Evolutionary conservation across 2,329 filamentous ascomycete genomes (phyloP).

Genomic region (Colletotrichum echinochloae): DNA sequence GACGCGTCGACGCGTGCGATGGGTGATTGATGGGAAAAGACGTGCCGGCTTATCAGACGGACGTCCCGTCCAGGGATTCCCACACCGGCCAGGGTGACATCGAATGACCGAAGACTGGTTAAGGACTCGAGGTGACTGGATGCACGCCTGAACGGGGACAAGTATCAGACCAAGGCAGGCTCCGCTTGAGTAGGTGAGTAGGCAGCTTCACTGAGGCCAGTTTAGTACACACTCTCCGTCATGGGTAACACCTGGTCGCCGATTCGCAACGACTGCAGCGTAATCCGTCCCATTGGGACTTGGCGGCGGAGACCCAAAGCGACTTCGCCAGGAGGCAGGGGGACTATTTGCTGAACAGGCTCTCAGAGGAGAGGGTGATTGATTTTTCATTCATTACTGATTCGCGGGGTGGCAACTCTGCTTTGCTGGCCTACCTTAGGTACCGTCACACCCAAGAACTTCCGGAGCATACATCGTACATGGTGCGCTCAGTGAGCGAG

Average conservation of each 20-base stretch:
- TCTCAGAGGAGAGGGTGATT: not conserved
- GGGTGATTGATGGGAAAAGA: slow-evolving; percentile 30
- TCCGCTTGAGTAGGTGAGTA: not conserved
- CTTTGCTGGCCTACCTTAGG: not conserved
- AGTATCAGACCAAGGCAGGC: not conserved
- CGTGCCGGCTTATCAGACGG: slow-evolving; percentile 2
- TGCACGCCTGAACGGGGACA: not conserved
- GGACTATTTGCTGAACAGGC: not conserved
- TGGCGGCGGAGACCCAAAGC: not conserved
- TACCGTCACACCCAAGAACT: slow-evolving; percentile 4
- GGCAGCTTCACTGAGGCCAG: not conserved
- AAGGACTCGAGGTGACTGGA: not conserved
- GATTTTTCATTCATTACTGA: slow-evolving; percentile 5
- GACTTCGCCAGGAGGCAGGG: not conserved
- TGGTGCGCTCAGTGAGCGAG: not conserved
- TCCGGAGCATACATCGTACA: no score
- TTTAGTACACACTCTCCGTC: no score
- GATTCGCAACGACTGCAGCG: not conserved
- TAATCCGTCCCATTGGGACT: not conserved
- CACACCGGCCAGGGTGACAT: not conserved
- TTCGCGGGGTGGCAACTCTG: slow-evolving; percentile 17
- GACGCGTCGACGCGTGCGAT: slow-evolving; percentile 22
- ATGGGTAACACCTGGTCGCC: not conserved
- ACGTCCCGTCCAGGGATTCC: not conserved
- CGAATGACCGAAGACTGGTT: not conserved